These are phyloP conservation scores for Calonectria multiphialidica DNA, from an alignment of 2,329 filamentous ascomycete species.

Conservation along the genomic window DNA sequence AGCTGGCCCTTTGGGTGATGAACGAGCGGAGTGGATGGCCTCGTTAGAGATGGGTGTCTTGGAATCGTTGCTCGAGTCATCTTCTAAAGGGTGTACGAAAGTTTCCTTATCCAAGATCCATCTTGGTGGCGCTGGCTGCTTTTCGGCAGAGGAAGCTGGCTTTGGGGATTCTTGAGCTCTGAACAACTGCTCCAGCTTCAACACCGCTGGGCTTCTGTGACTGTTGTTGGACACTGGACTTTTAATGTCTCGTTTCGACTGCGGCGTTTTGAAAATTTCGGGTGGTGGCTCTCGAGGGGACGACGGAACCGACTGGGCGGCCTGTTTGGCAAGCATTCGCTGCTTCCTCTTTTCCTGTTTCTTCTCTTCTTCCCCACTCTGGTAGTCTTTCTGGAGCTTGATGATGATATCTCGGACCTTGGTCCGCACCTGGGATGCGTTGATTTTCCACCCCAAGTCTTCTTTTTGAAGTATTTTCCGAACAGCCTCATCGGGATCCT, in stretches of 20 bases:
- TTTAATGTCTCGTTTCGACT: slow-evolving; percentile 7
- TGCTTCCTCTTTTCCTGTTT: slow-evolving; percentile 49
- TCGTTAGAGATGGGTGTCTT: slow-evolving; percentile 34
- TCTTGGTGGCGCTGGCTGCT: slow-evolving; percentile 19
- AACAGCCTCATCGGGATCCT: slow-evolving; percentile 78
- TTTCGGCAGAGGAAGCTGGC: slow-evolving; percentile 7
- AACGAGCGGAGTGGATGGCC: slow-evolving; percentile 36
- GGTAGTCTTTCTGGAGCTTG: slow-evolving; percentile 70
- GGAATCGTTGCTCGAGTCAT: slow-evolving; percentile 33
- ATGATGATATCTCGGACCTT: slow-evolving; percentile 77
- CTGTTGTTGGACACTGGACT: slow-evolving; percentile 26
- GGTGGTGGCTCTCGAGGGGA: slow-evolving; percentile 28
- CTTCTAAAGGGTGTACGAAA: slow-evolving; percentile 32
- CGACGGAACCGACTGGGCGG: slow-evolving; percentile 25
- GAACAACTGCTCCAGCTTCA: slow-evolving; percentile 12
- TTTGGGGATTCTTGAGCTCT: slow-evolving; percentile 2
- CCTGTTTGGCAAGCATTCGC: slow-evolving; percentile 45
- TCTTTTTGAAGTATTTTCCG: slow-evolving; percentile 74
- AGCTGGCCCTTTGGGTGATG: slow-evolving; percentile 33
- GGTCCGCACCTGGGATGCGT: slow-evolving; percentile 70
- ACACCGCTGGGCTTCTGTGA: not conserved
- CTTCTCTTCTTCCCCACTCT: slow-evolving; percentile 53
- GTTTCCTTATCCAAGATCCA: slow-evolving; percentile 27
- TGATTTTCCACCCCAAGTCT: slow-evolving; percentile 63
- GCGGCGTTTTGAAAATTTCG: slow-evolving; percentile 25